Percentiles rank a stretch among this genome's conserved stretches.
These are phyloP conservation scores for Aspergillus puulaauensis DNA, from an alignment of 2,329 filamentous ascomycete species.

Conservation along the genomic window DNA sequence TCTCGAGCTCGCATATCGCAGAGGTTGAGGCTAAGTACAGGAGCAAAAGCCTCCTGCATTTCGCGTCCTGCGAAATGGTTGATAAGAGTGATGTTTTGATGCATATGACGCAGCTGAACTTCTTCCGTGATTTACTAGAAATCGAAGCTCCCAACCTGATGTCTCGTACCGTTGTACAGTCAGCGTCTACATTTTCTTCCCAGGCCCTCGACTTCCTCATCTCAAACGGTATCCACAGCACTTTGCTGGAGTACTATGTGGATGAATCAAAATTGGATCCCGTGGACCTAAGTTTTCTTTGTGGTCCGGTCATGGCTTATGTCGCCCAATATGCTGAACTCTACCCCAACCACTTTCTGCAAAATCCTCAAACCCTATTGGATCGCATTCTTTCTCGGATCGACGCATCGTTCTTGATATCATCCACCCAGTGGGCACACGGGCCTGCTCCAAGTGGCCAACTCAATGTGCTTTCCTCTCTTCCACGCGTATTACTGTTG, in stretches of 20 bases:
- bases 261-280: slow-evolving; percentile 51
- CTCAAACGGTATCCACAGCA: slow-evolving; percentile 50
- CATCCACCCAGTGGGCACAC: slow-evolving; percentile 52
- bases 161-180: slow-evolving; percentile 29
- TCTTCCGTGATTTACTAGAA: slow-evolving; percentile 55
- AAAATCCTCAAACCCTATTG: slow-evolving; percentile 39
- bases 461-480: slow-evolving; percentile 56
- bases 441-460: slow-evolving; percentile 55
- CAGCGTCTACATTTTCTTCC: slow-evolving; percentile 40
- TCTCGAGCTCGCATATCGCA: slow-evolving; percentile 51
- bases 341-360: slow-evolving; percentile 57
- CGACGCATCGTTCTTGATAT: slow-evolving; percentile 45
- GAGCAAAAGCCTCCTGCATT: slow-evolving; percentile 52
- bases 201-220: slow-evolving; percentile 54
- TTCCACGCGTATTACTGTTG: slow-evolving; percentile 55
- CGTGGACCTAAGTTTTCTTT: slow-evolving; percentile 54
- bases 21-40: slow-evolving; percentile 50
- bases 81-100: slow-evolving; percentile 59
- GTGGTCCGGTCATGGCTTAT: slow-evolving; percentile 57
- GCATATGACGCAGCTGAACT: slow-evolving; percentile 60
- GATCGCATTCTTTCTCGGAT: slow-evolving; percentile 50
- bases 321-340: slow-evolving; percentile 55
- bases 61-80: slow-evolving; percentile 56
- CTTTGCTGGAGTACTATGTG: slow-evolving; percentile 52
- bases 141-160: slow-evolving; percentile 39